These are phyloP conservation scores for Nitzschia sp. DNA, from an alignment of 108 stramenopile species.

Conservation along the genomic window DNA sequence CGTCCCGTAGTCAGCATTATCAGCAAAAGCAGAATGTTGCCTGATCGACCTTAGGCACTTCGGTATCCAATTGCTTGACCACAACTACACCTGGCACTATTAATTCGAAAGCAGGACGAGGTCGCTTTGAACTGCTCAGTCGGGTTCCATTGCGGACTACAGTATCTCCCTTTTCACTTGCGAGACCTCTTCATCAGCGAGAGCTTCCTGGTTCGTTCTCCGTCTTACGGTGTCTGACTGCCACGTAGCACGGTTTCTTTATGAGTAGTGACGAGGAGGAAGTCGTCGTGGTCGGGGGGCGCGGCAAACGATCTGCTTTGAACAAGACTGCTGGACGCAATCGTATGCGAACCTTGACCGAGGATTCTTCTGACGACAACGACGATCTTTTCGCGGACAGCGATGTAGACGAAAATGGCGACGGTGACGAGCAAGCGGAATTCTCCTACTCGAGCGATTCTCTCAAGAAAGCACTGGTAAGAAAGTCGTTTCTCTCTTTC, in stretches of 20 bases:
- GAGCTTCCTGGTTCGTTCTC: no score
- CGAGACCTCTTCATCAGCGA: no score
- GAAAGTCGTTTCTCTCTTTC: background rate
- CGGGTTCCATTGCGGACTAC: no score
- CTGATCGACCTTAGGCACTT: no score
- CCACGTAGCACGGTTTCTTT: background rate
- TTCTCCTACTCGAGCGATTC: constrained; percentile 3
- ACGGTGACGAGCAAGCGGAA: constrained; percentile 1
- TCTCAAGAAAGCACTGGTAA: constrained; percentile 20
- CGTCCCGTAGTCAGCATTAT: no score
- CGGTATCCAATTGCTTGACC: no score
- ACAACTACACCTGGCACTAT: no score
- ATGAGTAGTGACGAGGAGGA: constrained; percentile 19
- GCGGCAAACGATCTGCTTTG: constrained; percentile 3
- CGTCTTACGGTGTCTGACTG: no score
- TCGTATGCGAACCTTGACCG: constrained; percentile 5
- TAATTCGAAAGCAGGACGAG: no score
- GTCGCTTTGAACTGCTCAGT: no score
- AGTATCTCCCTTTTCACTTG: no score
- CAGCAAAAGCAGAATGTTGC: no score
- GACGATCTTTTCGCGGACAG: background rate
- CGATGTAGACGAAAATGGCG: background rate
- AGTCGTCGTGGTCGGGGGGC: background rate
- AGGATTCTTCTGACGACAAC: constrained; percentile 11
- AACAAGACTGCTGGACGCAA: constrained; percentile 16